Base-by-base conservation (phyloP, 352 stramenopile species). In the Pelagophyceae sp. region DNA sequence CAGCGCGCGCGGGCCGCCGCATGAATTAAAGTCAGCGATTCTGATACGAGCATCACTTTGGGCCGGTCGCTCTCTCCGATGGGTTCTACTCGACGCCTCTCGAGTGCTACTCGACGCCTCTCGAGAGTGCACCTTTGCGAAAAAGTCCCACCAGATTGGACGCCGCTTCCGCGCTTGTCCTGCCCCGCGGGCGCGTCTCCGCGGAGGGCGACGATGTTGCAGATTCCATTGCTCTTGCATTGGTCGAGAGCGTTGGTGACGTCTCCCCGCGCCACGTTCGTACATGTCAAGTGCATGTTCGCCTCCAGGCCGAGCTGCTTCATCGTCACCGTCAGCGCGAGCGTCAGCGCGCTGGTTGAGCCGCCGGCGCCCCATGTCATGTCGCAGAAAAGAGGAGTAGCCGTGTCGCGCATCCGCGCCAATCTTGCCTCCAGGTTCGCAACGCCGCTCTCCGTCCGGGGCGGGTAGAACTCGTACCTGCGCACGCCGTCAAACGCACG, bases 401-500 rank as follows among this genome's bases (percentile, higher is more conserved):
- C 82, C 25, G 85, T 84, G 50, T 78, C 50, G 54, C 87, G 85
- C 94, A 99, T 98, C 75, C 93, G 89, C 74, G 96, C 93, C 88
- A 99, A 97, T 64, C 95, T 91, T 77, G 93, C 92, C 82, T 97
- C 94, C 63, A 99, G 89, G 83, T 98, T 99, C 83, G 97, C 92
- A 31, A 98, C 72, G 67, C 94, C 96, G 19, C 93, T 91, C 50
- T 96, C 87, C 27, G 95, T 98, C 77, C 96, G 95, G 67, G 96
- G 96, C 54, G 96, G 96, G 88, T 98, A 99, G 85, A 98, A 99
- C 87, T 99, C 96, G 78, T 99, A 96, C 72, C n/a, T n/a, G n/a
- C n/a, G n/a, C n/a, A n/a, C n/a, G n/a, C n/a, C n/a, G n/a, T n/a
- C n/a, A n/a, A n/a, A n/a, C n/a, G n/a, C n/a, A n/a, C n/a, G n/a